phyloP scores from a whole-genome alignment of 106 monocot species.

The Xerophyta viscosa region DNA sequence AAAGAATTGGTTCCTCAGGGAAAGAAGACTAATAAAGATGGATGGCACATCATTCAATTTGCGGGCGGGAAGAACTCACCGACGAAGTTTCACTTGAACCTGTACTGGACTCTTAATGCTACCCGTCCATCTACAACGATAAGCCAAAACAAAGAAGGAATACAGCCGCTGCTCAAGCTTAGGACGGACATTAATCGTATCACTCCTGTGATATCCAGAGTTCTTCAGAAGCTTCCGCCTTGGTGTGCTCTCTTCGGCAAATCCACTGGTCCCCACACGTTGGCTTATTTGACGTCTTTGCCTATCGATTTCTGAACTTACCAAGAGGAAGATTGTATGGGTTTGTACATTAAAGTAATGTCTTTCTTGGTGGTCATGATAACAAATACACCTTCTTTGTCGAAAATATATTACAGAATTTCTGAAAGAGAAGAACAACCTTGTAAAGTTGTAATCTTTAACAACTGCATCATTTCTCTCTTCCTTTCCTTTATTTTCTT shows the following conservation, averaged over 20 bases:
- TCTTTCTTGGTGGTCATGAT: too few species aligned
- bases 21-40: conserved; percentile 35
- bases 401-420: too few species aligned
- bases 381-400: too few species aligned
- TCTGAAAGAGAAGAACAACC: too few species aligned
- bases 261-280: conserved; percentile 64
- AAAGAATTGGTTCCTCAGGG: conserved; percentile 35
- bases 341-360: too few species aligned
- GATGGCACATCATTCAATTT: conserved; percentile 88
- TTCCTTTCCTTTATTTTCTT: too few species aligned
- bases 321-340: too few species aligned
- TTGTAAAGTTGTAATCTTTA: too few species aligned
- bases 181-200: conserved; percentile 68
- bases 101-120: conserved; percentile 44
- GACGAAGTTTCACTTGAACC: conserved; percentile 58
- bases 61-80: conserved; percentile 81
- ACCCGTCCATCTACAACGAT: not conserved
- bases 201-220: conserved; percentile 47
- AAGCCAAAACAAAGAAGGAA: not conserved
- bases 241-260: conserved; percentile 89
- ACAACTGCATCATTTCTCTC: too few species aligned
- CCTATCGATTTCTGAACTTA: conserved; percentile 64
- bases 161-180: conserved; percentile 41
- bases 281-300: conserved; percentile 67
- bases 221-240: conserved; percentile 68